Evolutionary conservation across 495 filamentous ascomycete species (phyloP), one percentile per base, ranked within the genome.

Genomic region (Daldinia loculata): DNA sequence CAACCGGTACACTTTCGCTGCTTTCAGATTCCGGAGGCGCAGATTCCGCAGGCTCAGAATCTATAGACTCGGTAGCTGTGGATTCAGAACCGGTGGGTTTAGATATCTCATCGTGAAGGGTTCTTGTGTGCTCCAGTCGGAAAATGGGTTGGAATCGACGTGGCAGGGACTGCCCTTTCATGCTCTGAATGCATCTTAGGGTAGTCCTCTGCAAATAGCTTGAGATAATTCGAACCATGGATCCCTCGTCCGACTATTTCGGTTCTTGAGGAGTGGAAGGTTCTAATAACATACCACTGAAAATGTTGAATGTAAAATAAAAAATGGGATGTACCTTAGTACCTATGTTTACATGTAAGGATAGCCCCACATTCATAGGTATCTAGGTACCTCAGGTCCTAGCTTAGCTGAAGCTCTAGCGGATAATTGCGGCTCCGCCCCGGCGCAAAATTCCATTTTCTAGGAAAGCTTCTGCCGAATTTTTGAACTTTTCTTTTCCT

Each of bases 401-500:
- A n/a, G n/a, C n/a, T n/a, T n/a, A 17, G 2, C 45, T 11, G 29
- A 30, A 34, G 30, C 52, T 22, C 2, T 30, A 32, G 36, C 61
- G 70, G 70, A 74, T 61, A 66, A 74, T 70, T 66, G 19, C 57
- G 27, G 29, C 48, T 32, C 70, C 66, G 70, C 14, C 12, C 70
- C 66, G 70, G 66, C 70, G 66, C 66, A 72, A 50, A 70, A 69
- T 58, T 30, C 56, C 29, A 57, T 32, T 65, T 43, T 32, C 34
- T 56, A 60, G 29, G 6, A 29, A 60, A 19, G 4, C 39, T 51
- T 26, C 29, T 12, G 38, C 61, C 34, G n/a, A 43, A 70, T 27
- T 24, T 41, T n/a, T 11, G 43, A 45, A 63, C 80, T 75, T 80
- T 82, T 75, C 75, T 79, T 78, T 83, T 77, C 80, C 86, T 85